Conservation (phyloP, 2,329 filamentous ascomycete genomes). For the Cladophialophora psammophila region DNA sequence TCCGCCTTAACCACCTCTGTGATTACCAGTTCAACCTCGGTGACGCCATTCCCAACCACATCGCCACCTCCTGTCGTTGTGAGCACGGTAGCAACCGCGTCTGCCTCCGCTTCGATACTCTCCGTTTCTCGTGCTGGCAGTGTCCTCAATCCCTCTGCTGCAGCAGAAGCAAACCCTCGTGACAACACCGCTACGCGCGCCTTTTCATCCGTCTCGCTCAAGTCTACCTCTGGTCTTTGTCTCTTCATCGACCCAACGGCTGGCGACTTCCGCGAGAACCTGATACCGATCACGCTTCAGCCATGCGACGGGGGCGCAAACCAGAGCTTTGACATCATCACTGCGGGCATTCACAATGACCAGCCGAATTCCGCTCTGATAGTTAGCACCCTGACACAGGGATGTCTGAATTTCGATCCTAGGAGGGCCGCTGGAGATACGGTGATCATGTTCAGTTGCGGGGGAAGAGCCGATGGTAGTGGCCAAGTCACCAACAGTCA, state of each 20-base stretch:
- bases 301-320: constrained; percentile 23
- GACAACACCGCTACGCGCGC: constrained; percentile 28
- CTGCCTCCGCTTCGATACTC: constrained; percentile 18
- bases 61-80: background rate
- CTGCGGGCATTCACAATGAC: constrained; percentile 27
- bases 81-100: constrained; percentile 10
- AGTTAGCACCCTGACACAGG: constrained; percentile 29
- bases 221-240: constrained; percentile 26
- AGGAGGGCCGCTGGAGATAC: constrained; percentile 28
- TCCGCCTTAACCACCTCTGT: background rate
- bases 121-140: constrained; percentile 28
- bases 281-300: constrained; percentile 29
- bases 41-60: background rate
- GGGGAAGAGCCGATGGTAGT: constrained; percentile 29
- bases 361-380: constrained; percentile 26
- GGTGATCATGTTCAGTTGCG: constrained; percentile 31
- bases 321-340: constrained; percentile 28
- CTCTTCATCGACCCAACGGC: constrained; percentile 30
- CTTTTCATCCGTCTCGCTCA: constrained; percentile 26
- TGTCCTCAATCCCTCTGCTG: constrained; percentile 29
- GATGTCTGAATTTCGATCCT: constrained; percentile 31
- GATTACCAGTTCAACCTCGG: background rate
- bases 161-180: constrained; percentile 27
- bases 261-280: constrained; percentile 30
- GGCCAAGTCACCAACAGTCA: constrained; percentile 29